Percentiles rank a stretch among this genome's conserved stretches.
Conservation (phyloP, 805 yeast species). For the Nakazawaea holstii region DNA sequence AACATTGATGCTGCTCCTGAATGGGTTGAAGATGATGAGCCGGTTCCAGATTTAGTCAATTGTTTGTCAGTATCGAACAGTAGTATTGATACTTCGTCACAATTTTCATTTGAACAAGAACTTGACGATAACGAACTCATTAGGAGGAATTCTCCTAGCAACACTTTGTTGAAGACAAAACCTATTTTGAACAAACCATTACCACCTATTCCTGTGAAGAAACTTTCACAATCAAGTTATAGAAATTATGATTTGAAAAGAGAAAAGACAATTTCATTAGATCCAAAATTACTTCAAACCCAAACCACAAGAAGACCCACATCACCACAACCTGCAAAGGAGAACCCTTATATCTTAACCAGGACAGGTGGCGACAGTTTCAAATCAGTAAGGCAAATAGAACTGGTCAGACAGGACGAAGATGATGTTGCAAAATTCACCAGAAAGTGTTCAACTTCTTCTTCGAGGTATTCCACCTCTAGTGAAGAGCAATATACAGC, state of each 20-base stretch:
- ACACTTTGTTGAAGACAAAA: background rate
- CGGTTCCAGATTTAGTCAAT: background rate
- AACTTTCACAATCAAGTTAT: conserved; percentile 17
- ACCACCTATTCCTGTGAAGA: conserved; percentile 20
- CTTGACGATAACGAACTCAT: conserved; percentile 7
- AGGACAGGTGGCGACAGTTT: conserved; percentile 9
- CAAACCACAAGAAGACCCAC: background rate
- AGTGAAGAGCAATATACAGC: background rate
- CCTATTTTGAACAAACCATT: conserved; percentile 13
- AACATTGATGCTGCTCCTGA: background rate
- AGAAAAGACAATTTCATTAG: background rate
- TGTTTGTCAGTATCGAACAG: background rate
- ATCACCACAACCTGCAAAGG: background rate
- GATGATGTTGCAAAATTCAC: conserved; percentile 7
- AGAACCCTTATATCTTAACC: background rate
- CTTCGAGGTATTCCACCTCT: conserved; percentile 4
- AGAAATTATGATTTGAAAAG: conserved; percentile 16
- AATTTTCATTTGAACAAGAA: conserved; percentile 5
- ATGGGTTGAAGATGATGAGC: no score
- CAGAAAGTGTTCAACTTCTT: conserved; percentile 6
- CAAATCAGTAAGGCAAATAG: background rate
- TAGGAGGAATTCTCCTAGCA: background rate
- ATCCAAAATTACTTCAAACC: background rate
- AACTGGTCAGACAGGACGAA: conserved; percentile 6
- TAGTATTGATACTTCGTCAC: conserved; percentile 4